Base-by-base conservation (phyloP, 192 early-diverging fungal species). In the Thamnidium elegans region DNA sequence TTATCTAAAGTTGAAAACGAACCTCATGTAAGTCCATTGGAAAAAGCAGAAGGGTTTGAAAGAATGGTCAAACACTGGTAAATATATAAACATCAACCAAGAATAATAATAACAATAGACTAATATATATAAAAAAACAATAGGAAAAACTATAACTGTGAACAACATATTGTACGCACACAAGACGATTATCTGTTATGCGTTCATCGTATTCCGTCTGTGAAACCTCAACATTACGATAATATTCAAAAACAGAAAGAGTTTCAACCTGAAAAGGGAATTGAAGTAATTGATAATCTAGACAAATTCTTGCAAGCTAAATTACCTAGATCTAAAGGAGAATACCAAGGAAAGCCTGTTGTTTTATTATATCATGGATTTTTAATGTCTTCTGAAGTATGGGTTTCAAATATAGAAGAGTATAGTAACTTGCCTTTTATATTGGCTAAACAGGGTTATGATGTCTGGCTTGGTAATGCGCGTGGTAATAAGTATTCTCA, bases 401-500 rank as follows among this genome's bases (percentile, higher is more conserved):
- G 93, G 89, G 87, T 97, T 39, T 94, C 91, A 68, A 86, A 87
- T 58, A 84, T 92, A 1, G 88, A 91, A 65, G 86, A 87, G 63
- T 73, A 86, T 48, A 79, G 81, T 17, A 87, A 89, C 34, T 66
- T 98, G 58, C 88, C 94, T 7, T 92, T 93, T 66, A 73, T 91
- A 4, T 84, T 98, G 21, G 93, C 91, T 6, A 89, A 94, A 55
- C 89, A 87, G 7, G 90, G 90, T 46, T 98, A 93, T 74, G 96
- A 98, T 75, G 96, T 98, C 0, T 98, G 96, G 96, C 69, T 98
- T 7, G 94, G 93, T 21, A 97, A 98, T 70, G 88, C 91, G 20
- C 80, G 96, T 21, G 96, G 94, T 13, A 95, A 95, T 80, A 98
- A 98, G 75, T 95, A 96, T 71, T 87, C 88, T 46, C 92, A 90